phyloP scores from a whole-genome alignment of 768 basidiomycete species.

The Cyclocybe cylindracea region DNA sequence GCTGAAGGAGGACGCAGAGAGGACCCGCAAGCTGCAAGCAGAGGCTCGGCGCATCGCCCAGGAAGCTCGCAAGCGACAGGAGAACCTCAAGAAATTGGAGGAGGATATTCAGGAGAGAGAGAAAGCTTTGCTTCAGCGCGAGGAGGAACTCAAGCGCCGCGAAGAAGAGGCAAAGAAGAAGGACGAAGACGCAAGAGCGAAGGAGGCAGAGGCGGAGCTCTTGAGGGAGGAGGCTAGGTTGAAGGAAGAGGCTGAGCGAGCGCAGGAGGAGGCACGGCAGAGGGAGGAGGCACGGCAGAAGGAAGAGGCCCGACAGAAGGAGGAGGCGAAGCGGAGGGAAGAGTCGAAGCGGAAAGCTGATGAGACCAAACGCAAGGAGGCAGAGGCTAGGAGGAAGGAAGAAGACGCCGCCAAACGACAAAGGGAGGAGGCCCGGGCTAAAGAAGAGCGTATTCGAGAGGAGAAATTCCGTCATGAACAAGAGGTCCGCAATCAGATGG shows the following conservation, averaged over 20 bases:
- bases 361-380: constrained; percentile 16
- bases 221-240: constrained; percentile 4
- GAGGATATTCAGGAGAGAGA: constrained; percentile 28
- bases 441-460: constrained; percentile 18
- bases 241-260: constrained; percentile 16
- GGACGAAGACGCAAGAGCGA: constrained; percentile 13
- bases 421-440: constrained; percentile 24
- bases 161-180: constrained; percentile 31
- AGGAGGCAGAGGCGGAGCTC: constrained; percentile 8
- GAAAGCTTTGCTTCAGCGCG: constrained; percentile 27
- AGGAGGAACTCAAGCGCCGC: constrained; percentile 35
- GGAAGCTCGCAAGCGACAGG: constrained; percentile 19
- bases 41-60: constrained; percentile 25
- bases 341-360: constrained; percentile 15
- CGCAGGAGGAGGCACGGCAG: constrained; percentile 1
- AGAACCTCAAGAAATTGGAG: constrained; percentile 31
- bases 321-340: constrained; percentile 23
- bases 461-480: constrained; percentile 25
- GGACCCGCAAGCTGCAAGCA: constrained; percentile 27
- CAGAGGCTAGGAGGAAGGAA: constrained; percentile 26
- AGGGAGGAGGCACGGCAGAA: constrained; percentile 5
- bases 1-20: constrained; percentile 22
- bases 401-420: constrained; percentile 23
- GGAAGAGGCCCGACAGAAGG: constrained; percentile 13
- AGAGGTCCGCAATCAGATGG: constrained; percentile 8